Base-by-base conservation (phyloP, 1,284 basidiomycete genomes). In the Heterobasidion occidentale region DNA sequence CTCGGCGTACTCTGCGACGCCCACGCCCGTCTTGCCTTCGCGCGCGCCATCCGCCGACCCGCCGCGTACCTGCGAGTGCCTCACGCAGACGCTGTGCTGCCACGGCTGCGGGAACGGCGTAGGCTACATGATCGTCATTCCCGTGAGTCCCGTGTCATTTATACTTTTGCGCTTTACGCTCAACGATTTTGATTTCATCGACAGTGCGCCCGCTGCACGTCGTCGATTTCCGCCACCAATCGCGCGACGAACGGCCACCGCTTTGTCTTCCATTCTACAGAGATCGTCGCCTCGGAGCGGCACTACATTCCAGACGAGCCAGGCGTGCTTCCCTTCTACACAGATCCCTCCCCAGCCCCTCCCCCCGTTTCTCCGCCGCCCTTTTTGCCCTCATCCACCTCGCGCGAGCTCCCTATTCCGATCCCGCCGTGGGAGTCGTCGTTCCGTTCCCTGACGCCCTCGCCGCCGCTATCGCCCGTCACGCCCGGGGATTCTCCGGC, bases 181-280 rank as follows among this genome's bases (percentile, higher is more conserved):
- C 1, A 17, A 4, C 3, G 3, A 27, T 27, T 27, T 5, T 60
- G 51, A 59, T 60, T 48, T 46, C 58, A 36, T 55, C 52, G 46
- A 36, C 62, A 86, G 74, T 91, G 89, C 68, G 64, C 73, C 17
- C 81, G 83, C 47, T 92, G 89, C 69, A 89, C 84, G 17, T 80
- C 82, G n/a, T 85, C 84, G 2, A 80, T 82, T 55, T 76, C 77
- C 51, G 77, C 76, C 3, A 79, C 77, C 58, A 85, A 85, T 66
- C 84, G 83, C 63, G 81, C 77, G 20, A 88, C 86, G 50, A 94
- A 93, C 68, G 90, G 90, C 6, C 91, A 94, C 67, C 85, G 91
- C 27, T 93, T 90, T 65, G 91, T 94, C 35, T 92, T 94, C 68
- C 90, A 93, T 72, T 88, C 89, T 53, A 80, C 74, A 63, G 88